A percentile compares a stretch with the other conserved stretches of the same genome.
These are phyloP conservation scores for Zarea fungicola DNA, from an alignment of 2,329 filamentous ascomycete genomes.

Conservation along the genomic window DNA sequence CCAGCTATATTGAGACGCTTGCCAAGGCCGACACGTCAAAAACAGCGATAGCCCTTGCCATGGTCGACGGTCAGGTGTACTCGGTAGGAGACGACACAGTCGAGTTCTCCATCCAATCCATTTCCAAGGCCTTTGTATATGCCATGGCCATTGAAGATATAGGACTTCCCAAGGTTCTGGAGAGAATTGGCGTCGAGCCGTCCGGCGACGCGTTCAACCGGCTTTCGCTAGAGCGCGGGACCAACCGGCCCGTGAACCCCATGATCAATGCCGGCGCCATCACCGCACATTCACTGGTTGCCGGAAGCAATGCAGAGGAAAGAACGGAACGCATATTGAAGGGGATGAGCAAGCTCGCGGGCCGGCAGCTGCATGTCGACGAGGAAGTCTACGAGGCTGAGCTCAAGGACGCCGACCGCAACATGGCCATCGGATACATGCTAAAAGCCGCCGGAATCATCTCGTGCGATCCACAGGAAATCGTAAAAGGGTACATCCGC, in stretches of 20 bases:
- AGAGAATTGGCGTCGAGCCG: conserved; percentile 36
- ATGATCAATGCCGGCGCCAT: conserved; percentile 34
- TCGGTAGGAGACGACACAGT: conserved; percentile 33
- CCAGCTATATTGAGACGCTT: conserved; percentile 33
- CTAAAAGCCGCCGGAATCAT: conserved; percentile 36
- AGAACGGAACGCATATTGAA: conserved; percentile 31
- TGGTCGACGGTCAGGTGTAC: conserved; percentile 35
- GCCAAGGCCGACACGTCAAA: conserved; percentile 34
- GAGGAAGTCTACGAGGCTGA: conserved; percentile 35
- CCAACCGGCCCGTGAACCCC: conserved; percentile 29
- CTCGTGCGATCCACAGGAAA: conserved; percentile 28
- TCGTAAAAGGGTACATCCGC: conserved; percentile 33
- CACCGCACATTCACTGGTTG: conserved; percentile 28
- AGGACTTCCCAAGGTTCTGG: conserved; percentile 28
- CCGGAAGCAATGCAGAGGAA: conserved; percentile 28
- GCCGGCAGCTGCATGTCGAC: conserved; percentile 30
- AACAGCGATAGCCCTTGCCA: conserved; percentile 33
- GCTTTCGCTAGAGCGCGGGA: conserved; percentile 26
- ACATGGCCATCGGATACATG: conserved; percentile 35
- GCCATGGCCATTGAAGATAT: conserved; percentile 34
- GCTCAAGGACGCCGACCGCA: conserved; percentile 28
- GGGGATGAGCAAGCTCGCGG: conserved; percentile 29
- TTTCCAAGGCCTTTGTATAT: conserved; percentile 37
- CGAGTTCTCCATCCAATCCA: conserved; percentile 38
- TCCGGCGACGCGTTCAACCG: conserved; percentile 34